Evolutionary conservation across 805 yeast genomes (phyloP), one percentile per base, ranked within the genome.

Genomic region (Candida patagonica): DNA sequence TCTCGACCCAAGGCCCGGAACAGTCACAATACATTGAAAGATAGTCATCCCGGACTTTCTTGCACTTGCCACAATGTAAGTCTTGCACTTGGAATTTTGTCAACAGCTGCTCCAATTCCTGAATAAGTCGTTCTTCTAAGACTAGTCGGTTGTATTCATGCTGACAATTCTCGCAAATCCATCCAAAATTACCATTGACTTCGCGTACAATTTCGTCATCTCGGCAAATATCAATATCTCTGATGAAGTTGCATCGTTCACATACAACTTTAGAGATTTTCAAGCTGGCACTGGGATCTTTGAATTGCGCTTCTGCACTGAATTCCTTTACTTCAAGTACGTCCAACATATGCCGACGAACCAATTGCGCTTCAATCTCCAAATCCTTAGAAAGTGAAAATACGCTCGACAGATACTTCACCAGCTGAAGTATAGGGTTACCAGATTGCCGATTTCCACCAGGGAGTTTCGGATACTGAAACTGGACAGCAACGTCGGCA

Each of bases 291-390:
- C 92, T 73, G 12, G 96, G 96, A 54, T 86, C 76, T 30, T 57
- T 61, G 60, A 87, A 88, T 13, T 65, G 66, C 1, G 89, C 84
- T 42, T 77, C 84, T 3, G 71, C 71, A 47, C 85, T 78, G 61
- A 92, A 92, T 55, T 92, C 98, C 44, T 80, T 76, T 29, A 88
- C 71, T 23, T 87, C 94, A 49, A 94, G 74, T 4, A 82, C 59
- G 2, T 71, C 68, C 26, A 92, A 66, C 45, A 94, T 62, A 41
- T 81, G 87, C 45, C 82, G 77, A 42, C 96, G 70, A 41, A 92
- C 59, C 44, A 79, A 59, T 46, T 95, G 67, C 21, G 76, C 82
- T 54, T 88, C 96, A 26, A 85, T 64, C 35, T 68, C 71, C 37
- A 88, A 64, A 35, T 72, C 71, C 33, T 67, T 63, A 0, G 87